phyloP scores from a whole-genome alignment of 371 early-diverging fungal species.

The Mucor saturninus region DNA sequence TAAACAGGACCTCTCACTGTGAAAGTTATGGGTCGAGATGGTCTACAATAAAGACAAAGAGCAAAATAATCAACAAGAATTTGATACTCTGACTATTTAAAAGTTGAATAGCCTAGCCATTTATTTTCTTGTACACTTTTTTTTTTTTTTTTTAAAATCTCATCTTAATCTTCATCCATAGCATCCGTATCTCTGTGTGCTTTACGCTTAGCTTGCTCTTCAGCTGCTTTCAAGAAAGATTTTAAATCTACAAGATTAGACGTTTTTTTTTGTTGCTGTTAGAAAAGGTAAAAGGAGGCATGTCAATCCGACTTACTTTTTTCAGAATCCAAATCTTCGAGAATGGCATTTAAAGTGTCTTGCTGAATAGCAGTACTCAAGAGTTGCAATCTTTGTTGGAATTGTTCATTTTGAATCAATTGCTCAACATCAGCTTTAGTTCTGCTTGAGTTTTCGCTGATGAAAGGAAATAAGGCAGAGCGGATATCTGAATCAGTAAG shows the following conservation, averaged over 20 bases:
- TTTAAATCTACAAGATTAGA: constrained; percentile 56
- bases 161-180: constrained; percentile 43
- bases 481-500: constrained; percentile 63
- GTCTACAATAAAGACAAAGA: constrained; percentile 34
- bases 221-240: constrained; percentile 68
- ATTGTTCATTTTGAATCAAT: constrained; percentile 70
- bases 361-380: constrained; percentile 70
- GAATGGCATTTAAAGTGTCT: constrained; percentile 67
- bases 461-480: constrained; percentile 64
- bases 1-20: constrained; percentile 25
- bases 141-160: constrained; percentile 3
- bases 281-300: background rate
- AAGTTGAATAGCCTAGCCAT: constrained; percentile 15
- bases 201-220: constrained; percentile 61
- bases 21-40: constrained; percentile 16
- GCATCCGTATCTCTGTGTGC: constrained; percentile 39
- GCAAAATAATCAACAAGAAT: constrained; percentile 14
- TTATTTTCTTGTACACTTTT: constrained; percentile 25
- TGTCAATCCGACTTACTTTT: constrained; percentile 14
- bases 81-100: constrained; percentile 23
- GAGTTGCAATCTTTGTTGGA: constrained; percentile 69
- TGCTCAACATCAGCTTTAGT: constrained; percentile 62
- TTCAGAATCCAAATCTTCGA: constrained; percentile 56
- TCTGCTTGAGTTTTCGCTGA: constrained; percentile 56
- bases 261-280: background rate